Percentiles rank a stretch among this genome's conserved stretches.
Evolutionary conservation across 2,329 filamentous ascomycete genomes (phyloP).

Genomic region (Colletotrichum musicola): DNA sequence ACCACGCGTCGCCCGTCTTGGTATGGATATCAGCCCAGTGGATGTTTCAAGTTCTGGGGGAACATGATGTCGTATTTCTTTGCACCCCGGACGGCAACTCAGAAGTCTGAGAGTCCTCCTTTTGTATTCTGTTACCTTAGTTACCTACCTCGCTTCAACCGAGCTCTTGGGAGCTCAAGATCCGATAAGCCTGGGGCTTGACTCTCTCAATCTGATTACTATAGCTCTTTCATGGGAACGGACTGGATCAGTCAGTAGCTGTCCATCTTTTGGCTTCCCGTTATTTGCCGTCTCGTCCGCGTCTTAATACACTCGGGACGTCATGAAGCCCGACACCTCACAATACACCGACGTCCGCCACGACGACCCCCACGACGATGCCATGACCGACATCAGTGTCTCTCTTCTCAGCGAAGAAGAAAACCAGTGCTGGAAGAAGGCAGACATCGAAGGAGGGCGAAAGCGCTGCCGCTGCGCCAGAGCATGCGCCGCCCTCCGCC

Average conservation of each 20-base stretch:
- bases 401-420: conserved; percentile 32
- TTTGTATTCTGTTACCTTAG: neutral
- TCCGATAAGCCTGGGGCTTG: neutral
- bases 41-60: conserved; percentile 30
- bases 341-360: conserved; percentile 22
- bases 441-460: conserved; percentile 21
- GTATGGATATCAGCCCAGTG: conserved; percentile 5
- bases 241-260: neutral
- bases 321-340: conserved; percentile 6
- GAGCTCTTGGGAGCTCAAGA: neutral
- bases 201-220: too few species aligned
- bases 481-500: neutral
- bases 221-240: neutral
- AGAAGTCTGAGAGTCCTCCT: neutral
- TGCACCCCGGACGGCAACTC: neutral
- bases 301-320: too few species aligned
- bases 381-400: conserved; percentile 32
- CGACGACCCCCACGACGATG: conserved; percentile 15
- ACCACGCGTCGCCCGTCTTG: conserved; percentile 15
- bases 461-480: conserved; percentile 1
- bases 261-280: neutral
- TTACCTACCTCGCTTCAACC: neutral
- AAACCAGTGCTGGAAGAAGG: conserved; percentile 17
- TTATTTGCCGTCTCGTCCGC: too few species aligned
- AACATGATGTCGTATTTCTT: neutral